Evolutionary conservation across 106 monocot genomes (phyloP).

Genomic region (Platanthera zijinensis): DNA sequence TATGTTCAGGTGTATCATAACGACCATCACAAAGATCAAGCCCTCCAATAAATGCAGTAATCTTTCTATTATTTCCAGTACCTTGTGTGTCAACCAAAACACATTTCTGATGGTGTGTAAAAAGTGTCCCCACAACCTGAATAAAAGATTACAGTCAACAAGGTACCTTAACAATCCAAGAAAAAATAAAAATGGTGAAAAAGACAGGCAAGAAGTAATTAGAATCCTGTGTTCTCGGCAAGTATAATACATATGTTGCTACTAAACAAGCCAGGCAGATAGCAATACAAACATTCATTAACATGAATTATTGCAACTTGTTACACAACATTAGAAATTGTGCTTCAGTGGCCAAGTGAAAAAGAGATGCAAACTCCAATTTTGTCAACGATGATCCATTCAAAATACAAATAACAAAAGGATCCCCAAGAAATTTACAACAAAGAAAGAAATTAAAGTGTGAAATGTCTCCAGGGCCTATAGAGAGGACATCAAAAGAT

Average conservation of each 20-base stretch:
- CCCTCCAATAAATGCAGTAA: conserved; percentile 70
- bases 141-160: background rate
- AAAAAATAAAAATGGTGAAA: background rate
- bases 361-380: conserved; percentile 1
- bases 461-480: background rate
- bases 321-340: background rate
- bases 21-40: conserved; percentile 83
- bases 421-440: background rate
- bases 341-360: background rate
- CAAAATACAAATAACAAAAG: background rate
- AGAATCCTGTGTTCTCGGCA: background rate
- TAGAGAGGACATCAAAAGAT: background rate
- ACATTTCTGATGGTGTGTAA: conserved; percentile 78
- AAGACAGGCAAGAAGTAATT: background rate
- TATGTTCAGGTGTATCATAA: conserved; percentile 74
- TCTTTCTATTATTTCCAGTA: conserved; percentile 53
- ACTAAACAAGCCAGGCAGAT: background rate
- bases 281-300: background rate
- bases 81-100: conserved; percentile 62
- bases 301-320: background rate
- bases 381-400: background rate
- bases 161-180: background rate
- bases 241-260: background rate
- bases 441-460: background rate
- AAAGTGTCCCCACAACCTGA: conserved; percentile 77